Conservation (phyloP, 805 yeast species). For the Candida michaelii region DNA sequence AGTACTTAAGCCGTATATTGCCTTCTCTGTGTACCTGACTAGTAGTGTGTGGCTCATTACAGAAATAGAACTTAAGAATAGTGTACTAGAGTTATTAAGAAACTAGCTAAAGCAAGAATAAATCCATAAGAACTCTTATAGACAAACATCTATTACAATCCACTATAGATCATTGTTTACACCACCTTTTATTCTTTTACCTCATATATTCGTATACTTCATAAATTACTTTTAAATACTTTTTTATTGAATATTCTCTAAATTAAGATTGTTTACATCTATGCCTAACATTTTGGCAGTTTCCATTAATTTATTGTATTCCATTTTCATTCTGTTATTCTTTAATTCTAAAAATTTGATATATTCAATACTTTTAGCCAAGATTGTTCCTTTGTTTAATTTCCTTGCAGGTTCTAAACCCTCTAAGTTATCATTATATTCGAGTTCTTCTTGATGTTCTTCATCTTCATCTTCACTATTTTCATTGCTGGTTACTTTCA, state of each 20-base stretch:
- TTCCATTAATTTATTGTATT: slow-evolving; percentile 48
- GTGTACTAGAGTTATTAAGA: too few species aligned
- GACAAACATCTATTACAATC: too few species aligned
- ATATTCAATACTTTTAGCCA: slow-evolving; percentile 78
- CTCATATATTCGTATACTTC: slow-evolving; percentile 4
- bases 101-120: too few species aligned
- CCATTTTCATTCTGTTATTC: slow-evolving; percentile 50
- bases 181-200: background rate
- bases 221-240: background rate
- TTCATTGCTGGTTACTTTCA: slow-evolving; percentile 18
- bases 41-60: too few species aligned
- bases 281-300: slow-evolving; percentile 38
- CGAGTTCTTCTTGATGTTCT: slow-evolving; percentile 6
- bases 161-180: too few species aligned
- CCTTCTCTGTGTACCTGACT: too few species aligned
- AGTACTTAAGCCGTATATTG: too few species aligned
- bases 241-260: background rate
- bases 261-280: slow-evolving; percentile 4
- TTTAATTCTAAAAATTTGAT: slow-evolving; percentile 68
- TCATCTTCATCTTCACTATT: slow-evolving; percentile 8
- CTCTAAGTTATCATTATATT: slow-evolving; percentile 48
- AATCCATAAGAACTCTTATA: too few species aligned
- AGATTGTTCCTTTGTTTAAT: slow-evolving; percentile 73
- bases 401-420: slow-evolving; percentile 76
- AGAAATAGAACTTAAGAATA: too few species aligned